Percentiles rank a stretch among this genome's conserved stretches.
These are phyloP conservation scores for Wickerhamomyces ciferrii DNA, from an alignment of 805 yeast genomes.

Conservation along the genomic window DNA sequence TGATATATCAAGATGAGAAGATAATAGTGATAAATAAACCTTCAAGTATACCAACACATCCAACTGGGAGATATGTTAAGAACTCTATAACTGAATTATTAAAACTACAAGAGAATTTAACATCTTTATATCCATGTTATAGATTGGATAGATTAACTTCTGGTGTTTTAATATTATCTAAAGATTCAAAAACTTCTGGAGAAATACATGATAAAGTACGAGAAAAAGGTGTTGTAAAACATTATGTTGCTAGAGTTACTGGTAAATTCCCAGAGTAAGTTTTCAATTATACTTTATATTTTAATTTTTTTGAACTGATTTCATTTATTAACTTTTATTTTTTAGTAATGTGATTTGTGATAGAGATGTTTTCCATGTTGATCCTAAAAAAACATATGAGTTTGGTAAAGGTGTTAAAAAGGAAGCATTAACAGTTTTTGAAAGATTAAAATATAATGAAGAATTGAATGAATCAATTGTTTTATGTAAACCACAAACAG, in stretches of 20 bases:
- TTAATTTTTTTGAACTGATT: no score
- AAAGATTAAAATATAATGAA: constrained; percentile 62
- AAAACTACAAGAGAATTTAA: constrained; percentile 59
- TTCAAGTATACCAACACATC: constrained; percentile 92
- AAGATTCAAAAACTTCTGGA: constrained; percentile 53
- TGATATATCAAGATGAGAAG: constrained; percentile 70
- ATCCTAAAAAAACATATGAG: constrained; percentile 70
- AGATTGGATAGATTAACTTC: constrained; percentile 87
- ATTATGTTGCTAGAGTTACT: constrained; percentile 80
- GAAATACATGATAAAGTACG: constrained; percentile 56
- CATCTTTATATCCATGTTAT: constrained; percentile 75
- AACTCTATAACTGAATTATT: constrained; percentile 73
- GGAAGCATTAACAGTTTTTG: constrained; percentile 70
- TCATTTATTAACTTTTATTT: no score
- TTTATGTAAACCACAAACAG: constrained; percentile 81
- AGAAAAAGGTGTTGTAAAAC: constrained; percentile 60
- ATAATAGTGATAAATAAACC: constrained; percentile 88
- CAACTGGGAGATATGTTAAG: constrained; percentile 80
- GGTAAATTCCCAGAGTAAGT: constrained; percentile 71
- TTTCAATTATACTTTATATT: neutral
- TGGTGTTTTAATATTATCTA: constrained; percentile 72
- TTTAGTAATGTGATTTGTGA: constrained; percentile 49
- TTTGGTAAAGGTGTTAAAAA: constrained; percentile 37
- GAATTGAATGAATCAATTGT: constrained; percentile 58
- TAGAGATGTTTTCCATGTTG: constrained; percentile 61